Base-by-base conservation (phyloP, 257 asterid genomes). In the Euphrasia confusa region DNA sequence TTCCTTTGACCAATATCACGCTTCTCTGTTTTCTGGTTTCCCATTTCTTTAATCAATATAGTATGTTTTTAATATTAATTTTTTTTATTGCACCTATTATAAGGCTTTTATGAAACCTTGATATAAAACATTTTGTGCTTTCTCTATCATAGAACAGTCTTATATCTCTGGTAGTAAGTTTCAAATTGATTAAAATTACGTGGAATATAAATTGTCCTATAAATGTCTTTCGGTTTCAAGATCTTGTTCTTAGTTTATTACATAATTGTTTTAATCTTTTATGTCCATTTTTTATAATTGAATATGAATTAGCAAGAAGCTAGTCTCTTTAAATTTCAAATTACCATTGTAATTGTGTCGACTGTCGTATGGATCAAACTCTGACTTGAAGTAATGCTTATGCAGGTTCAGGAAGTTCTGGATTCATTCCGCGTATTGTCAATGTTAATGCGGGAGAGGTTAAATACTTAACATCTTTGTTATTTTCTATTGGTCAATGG, bases 401-500 rank as follows among this genome's bases (percentile, higher is more conserved):
- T n/a, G 73, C 84, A 80, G 90, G 86, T 62, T 74, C 90, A 63
- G 58, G 65, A 50, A 84, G 80, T 52, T 58, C 64, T 13, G 80
- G 78, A 71, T 74, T 79, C 12, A 75, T 61, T n/a, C 79, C 83
- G 3, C 85, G 74, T 66, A 54, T 78, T 52, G 64, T 83, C 64
- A 45, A 21, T 58, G 89, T 80, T 52, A 61, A 71, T 12, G 40
- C 80, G 0, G 89, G 89, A 70, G 89, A 83, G 86, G 86, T 83
- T 15, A 69, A 28, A 54, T 3, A 11, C 65, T 66, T 35, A 15
- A 26, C n/a, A 9, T 21, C 1, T 9, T 37, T 56, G 7, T 28
- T 65, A 21, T 13, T 61, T 54, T 42, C 33, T 54, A 7, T 60
- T 52, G n/a, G 21, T 62, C 47, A 24, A 35, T 55, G 28, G 64